Conservation (phyloP, 495 filamentous ascomycete species). For the Aspergillus kassunensis region DNA sequence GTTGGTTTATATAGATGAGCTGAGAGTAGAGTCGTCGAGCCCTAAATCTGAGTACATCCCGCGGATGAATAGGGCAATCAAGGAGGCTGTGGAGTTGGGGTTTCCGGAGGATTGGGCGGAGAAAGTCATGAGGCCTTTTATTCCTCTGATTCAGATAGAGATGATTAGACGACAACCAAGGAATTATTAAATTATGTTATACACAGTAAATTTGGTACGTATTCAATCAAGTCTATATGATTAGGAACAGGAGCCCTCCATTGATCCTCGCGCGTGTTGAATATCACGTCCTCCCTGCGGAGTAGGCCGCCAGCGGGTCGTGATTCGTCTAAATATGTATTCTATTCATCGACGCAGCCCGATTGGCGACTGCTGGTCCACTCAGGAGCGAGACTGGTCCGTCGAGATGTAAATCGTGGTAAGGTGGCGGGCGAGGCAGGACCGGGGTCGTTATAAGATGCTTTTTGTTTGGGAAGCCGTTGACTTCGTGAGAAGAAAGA, state of each 20-base stretch:
- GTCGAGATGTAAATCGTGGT: conserved; percentile 6
- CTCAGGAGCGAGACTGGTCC: conserved; percentile 4
- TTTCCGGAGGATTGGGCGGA: conserved; percentile 55
- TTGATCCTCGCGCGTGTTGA: neutral
- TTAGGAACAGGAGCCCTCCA: conserved; percentile 7
- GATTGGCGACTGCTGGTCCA: conserved; percentile 4
- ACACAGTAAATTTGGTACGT: conserved; percentile 3
- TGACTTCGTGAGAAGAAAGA: neutral
- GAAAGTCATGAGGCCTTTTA: conserved; percentile 53
- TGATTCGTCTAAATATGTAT: conserved; percentile 13
- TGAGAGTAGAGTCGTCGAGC: conserved; percentile 24
- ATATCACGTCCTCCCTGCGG: conserved; percentile 6
- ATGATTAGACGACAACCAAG: neutral
- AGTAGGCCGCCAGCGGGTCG: conserved; percentile 3
- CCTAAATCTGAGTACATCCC: conserved; percentile 62
- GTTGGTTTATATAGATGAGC: conserved; percentile 56
- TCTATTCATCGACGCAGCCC: conserved; percentile 9
- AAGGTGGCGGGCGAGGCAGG: conserved; percentile 1
- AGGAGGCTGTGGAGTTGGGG: conserved; percentile 54
- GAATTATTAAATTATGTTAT: conserved; percentile 7
- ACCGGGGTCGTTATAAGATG: conserved; percentile 2
- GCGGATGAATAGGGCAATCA: conserved; percentile 64
- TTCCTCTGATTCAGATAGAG: conserved; percentile 30
- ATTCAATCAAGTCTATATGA: conserved; percentile 7
- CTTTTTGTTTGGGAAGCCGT: neutral